phyloP scores from a whole-genome alignment of 2,329 filamentous ascomycete genomes.

The Elsinoe necatrix region DNA sequence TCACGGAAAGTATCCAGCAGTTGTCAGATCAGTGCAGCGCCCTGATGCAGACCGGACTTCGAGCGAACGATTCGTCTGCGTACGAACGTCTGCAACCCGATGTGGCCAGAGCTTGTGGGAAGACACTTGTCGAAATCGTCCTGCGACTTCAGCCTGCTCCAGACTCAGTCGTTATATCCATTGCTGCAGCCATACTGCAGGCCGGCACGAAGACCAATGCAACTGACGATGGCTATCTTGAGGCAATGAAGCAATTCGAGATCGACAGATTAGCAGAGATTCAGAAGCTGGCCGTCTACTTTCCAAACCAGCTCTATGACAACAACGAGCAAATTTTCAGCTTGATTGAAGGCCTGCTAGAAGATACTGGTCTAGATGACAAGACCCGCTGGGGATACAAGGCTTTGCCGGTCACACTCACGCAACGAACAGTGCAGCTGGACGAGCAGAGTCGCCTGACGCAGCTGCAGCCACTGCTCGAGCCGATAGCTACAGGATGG shows the following conservation, averaged over 20 bases:
- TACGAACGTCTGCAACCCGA: conserved; percentile 20
- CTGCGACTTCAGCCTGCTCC: conserved; percentile 22
- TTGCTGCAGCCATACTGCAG: conserved; percentile 78
- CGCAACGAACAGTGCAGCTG: conserved; percentile 71
- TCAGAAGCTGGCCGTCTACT: conserved; percentile 78
- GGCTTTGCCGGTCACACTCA: conserved; percentile 88
- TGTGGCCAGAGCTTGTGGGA: conserved; percentile 26
- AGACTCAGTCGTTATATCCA: conserved; percentile 66
- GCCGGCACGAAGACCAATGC: conserved; percentile 26
- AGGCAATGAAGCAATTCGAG: conserved; percentile 84
- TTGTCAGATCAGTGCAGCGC: neutral
- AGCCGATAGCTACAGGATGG: conserved; percentile 78
- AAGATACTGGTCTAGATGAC: conserved; percentile 65
- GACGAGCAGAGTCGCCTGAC: conserved; percentile 61
- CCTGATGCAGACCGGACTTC: neutral
- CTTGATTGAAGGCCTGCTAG: conserved; percentile 72
- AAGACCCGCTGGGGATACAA: conserved; percentile 78
- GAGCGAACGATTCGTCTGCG: neutral
- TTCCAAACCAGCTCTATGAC: conserved; percentile 80
- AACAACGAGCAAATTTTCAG: conserved; percentile 78
- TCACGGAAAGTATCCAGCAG: neutral
- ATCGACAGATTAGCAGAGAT: conserved; percentile 77
- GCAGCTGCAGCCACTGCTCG: conserved; percentile 67
- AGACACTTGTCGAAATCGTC: conserved; percentile 26
- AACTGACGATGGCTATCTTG: conserved; percentile 65